phyloP scores from a whole-genome alignment of 257 asterid genomes.

The Schizonepeta tenuifolia region DNA sequence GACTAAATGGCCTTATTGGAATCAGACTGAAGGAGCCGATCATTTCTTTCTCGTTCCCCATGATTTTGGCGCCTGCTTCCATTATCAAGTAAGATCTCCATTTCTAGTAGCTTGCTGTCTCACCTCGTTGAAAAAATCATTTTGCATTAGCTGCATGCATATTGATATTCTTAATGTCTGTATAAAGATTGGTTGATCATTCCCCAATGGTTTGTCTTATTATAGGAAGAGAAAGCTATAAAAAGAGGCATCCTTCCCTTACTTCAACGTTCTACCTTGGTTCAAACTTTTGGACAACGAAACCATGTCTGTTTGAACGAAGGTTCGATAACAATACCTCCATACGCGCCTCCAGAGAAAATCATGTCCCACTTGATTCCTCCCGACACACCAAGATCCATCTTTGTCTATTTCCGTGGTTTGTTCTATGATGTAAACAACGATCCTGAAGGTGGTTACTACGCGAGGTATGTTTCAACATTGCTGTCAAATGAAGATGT shows the following conservation, averaged over 20 bases:
- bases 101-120: not conserved
- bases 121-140: not conserved
- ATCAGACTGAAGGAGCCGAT: conserved; percentile 82
- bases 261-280: conserved; percentile 77
- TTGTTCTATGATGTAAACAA: conserved; percentile 74
- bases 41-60: conserved; percentile 90
- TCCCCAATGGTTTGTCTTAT: not conserved
- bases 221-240: conserved; percentile 87
- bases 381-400: conserved; percentile 78
- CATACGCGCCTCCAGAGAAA: conserved; percentile 89
- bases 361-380: conserved; percentile 84
- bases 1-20: conserved; percentile 83
- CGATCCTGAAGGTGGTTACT: conserved; percentile 89
- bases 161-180: no score
- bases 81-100: conserved; percentile 61
- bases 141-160: no score
- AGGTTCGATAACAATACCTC: conserved; percentile 80
- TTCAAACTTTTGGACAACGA: conserved; percentile 85
- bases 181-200: not conserved
- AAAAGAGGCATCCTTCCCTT: conserved; percentile 76
- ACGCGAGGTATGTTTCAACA: conserved; percentile 61
- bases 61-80: conserved; percentile 91
- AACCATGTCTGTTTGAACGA: conserved; percentile 82
- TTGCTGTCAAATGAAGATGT: not conserved
- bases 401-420: conserved; percentile 85